Conservation (phyloP, 2,329 filamentous ascomycete genomes). For the Arthroderma sp. region DNA sequence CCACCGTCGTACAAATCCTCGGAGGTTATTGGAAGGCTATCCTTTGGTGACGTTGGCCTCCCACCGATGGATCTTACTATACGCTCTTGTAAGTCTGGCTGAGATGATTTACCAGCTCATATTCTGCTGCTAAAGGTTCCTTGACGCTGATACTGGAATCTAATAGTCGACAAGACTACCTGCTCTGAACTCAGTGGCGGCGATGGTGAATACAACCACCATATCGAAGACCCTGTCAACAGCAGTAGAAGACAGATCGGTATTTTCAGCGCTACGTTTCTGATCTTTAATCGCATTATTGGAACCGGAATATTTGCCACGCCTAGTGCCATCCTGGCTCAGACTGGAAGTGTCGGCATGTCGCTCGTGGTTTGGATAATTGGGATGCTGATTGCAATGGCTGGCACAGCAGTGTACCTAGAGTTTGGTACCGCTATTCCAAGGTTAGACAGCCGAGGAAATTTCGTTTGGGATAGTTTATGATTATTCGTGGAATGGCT, state of each 20-base stretch:
- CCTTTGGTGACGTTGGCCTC: not conserved
- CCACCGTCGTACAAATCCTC: not conserved
- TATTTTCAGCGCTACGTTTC: conserved; percentile 32
- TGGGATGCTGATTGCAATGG: conserved; percentile 38
- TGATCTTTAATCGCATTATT: conserved; percentile 40
- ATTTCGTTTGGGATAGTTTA: not conserved
- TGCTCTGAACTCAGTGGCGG: not conserved
- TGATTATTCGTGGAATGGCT: too few species aligned
- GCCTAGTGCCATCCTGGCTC: conserved; percentile 34
- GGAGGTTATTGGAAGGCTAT: not conserved
- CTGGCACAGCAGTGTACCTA: conserved; percentile 35
- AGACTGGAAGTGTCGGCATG: conserved; percentile 36
- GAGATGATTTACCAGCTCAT: not conserved
- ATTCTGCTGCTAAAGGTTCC: not conserved
- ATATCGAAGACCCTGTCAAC: not conserved
- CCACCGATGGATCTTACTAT: not conserved
- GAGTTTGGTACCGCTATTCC: conserved; percentile 42
- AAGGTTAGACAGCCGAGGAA: conserved; percentile 20
- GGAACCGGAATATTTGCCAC: conserved; percentile 42
- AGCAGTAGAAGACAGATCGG: conserved; percentile 24
- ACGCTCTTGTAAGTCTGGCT: not conserved
- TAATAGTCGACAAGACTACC: not conserved
- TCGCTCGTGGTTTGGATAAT: conserved; percentile 40
- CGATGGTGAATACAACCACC: not conserved
- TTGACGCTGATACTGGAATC: not conserved